phyloP scores from a whole-genome alignment of 176 grass and related monocot species.

The Triticum timopheevii region DNA sequence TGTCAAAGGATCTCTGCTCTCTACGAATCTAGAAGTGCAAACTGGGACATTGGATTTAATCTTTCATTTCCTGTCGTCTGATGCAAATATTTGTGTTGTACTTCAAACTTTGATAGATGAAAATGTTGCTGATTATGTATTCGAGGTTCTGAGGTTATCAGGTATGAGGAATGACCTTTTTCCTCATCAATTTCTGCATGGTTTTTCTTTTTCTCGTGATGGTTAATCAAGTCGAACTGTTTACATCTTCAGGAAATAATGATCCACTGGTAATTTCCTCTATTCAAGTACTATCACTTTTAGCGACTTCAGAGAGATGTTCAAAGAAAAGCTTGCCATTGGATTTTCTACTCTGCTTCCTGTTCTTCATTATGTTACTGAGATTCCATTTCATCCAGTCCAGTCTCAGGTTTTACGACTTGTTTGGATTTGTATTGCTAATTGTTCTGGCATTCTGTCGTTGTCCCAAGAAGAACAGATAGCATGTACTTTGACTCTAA shows the following conservation, averaged over 20 bases:
- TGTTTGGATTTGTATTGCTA: constrained; percentile 59
- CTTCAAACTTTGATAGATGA: constrained; percentile 78
- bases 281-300: constrained; percentile 67
- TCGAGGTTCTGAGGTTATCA: constrained; percentile 86
- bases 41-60: constrained; percentile 78
- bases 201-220: constrained; percentile 11
- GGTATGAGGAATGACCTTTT: constrained; percentile 42
- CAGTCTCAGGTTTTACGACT: constrained; percentile 75
- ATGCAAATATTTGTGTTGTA: constrained; percentile 44
- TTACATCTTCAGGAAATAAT: constrained; percentile 73
- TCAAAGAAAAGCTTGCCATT: constrained; percentile 75
- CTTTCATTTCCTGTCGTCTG: constrained; percentile 75
- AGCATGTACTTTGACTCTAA: constrained; percentile 53
- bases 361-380: constrained; percentile 76
- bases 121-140: constrained; percentile 91
- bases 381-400: constrained; percentile 87
- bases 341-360: constrained; percentile 82
- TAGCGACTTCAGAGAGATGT: constrained; percentile 64
- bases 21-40: constrained; percentile 80
- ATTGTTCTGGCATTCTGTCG: constrained; percentile 73
- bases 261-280: constrained; percentile 70
- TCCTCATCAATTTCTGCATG: constrained; percentile 13
- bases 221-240: constrained; percentile 25
- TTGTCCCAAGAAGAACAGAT: constrained; percentile 73
- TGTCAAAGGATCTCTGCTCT: constrained; percentile 89